phyloP scores from a whole-genome alignment of 1,284 basidiomycete species.

The Schizophyllum commune region DNA sequence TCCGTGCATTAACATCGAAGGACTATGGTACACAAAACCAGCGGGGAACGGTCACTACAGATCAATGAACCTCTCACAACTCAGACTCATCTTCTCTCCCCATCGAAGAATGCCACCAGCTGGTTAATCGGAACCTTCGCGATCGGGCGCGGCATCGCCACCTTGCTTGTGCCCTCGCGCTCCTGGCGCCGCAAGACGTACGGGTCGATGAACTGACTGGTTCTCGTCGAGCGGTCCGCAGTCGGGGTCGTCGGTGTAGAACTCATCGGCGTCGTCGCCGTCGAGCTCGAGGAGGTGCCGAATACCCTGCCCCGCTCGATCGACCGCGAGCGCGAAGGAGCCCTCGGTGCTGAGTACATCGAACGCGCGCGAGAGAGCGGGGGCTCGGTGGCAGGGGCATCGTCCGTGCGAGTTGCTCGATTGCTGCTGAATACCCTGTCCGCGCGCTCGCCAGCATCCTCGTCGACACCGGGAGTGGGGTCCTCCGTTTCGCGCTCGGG shows the following conservation, averaged over 20 bases:
- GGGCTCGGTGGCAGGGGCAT: constrained; percentile 28
- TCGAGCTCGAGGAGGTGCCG: no score
- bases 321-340: constrained; percentile 18
- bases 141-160: constrained; percentile 34
- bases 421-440: background rate
- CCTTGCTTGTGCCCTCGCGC: constrained; percentile 34
- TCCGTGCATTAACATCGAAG: no score
- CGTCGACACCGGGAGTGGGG: no score
- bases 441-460: no score
- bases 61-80: no score
- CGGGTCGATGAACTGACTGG: constrained; percentile 58
- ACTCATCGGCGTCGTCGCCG: no score
- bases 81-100: constrained; percentile 25
- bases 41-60: no score
- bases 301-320: no score
- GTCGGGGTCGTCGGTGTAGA: background rate
- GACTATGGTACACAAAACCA: no score
- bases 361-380: constrained; percentile 35
- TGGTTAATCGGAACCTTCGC: constrained; percentile 68
- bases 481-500: no score
- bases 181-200: constrained; percentile 59
- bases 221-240: background rate
- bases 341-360: constrained; percentile 17
- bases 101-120: constrained; percentile 74
- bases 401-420: constrained; percentile 1